Percentiles rank a stretch among this genome's conserved stretches.
phyloP scores from a whole-genome alignment of 768 basidiomycete genomes.

The Solioccasus polychromus region DNA sequence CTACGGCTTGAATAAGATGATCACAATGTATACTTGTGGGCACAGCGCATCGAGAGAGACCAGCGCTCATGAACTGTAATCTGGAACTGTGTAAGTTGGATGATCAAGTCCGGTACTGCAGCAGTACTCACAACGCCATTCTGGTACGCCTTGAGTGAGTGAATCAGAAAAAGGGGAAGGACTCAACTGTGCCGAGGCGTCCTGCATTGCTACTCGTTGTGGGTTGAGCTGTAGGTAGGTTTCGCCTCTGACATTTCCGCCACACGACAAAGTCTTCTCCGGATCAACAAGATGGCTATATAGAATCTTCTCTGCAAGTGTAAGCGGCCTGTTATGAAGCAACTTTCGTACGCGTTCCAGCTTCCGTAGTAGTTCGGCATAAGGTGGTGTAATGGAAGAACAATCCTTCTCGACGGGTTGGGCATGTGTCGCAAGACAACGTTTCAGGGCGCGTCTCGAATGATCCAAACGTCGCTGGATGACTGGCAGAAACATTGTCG shows the following conservation, averaged over 20 bases:
- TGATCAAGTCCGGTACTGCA: not conserved
- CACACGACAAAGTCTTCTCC: conserved; percentile 60
- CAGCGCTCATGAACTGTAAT: conserved; percentile 98
- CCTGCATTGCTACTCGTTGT: conserved; percentile 97
- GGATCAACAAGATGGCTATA: conserved; percentile 90
- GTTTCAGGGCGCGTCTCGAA: conserved; percentile 21
- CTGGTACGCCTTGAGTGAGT: conserved; percentile 36
- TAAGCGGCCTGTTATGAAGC: conserved; percentile 73
- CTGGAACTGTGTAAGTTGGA: conserved; percentile 36
- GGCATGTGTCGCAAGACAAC: conserved; percentile 40
- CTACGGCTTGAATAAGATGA: conserved; percentile 92
- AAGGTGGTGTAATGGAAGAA: conserved; percentile 81
- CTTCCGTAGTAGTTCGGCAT: conserved; percentile 64
- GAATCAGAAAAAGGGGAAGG: not conserved
- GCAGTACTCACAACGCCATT: conserved; percentile 70
- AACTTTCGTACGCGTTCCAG: conserved; percentile 66
- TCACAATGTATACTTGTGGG: conserved; percentile 96
- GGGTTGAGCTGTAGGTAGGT: conserved; percentile 88
- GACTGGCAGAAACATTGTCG: conserved; percentile 21
- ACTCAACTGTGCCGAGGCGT: conserved; percentile 85
- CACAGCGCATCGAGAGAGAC: conserved; percentile 78
- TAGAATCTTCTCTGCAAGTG: conserved; percentile 96
- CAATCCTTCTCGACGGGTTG: conserved; percentile 53
- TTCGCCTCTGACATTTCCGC: conserved; percentile 76
- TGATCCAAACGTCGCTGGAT: conserved; percentile 15